These are phyloP conservation scores for Huiozyma naganishii DNA, from an alignment of 805 yeast genomes.

Conservation along the genomic window DNA sequence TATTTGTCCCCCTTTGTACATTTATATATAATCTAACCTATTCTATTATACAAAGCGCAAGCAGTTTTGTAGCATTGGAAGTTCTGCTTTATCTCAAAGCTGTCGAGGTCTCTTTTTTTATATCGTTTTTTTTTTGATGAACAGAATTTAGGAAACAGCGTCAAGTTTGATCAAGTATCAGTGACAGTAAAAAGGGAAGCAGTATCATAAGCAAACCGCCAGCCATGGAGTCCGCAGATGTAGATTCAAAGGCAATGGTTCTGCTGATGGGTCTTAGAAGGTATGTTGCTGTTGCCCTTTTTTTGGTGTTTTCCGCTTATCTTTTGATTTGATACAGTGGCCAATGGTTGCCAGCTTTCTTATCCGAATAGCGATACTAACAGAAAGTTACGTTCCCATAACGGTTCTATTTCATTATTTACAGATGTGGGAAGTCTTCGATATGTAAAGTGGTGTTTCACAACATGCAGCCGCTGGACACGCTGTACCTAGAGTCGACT, in stretches of 20 bases:
- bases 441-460: conserved; percentile 94
- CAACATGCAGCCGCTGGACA: conserved; percentile 91
- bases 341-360: neutral
- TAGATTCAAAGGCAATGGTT: conserved; percentile 65
- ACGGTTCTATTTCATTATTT: neutral
- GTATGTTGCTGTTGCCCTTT: conserved; percentile 21
- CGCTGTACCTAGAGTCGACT: conserved; percentile 81
- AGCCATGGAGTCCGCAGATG: conserved; percentile 5
- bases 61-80: no score
- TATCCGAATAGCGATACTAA: conserved; percentile 3
- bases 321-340: no score
- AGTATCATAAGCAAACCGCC: no score
- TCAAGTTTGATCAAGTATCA: no score
- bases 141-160: no score
- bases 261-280: conserved; percentile 78
- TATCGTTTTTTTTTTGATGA: no score
- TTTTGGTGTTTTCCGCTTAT: neutral
- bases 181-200: no score
- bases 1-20: no score
- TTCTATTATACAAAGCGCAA: no score
- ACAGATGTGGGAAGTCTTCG: conserved; percentile 82
- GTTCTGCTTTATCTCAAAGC: no score
- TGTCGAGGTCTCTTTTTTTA: no score
- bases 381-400: neutral
- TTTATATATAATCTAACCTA: no score